A percentile compares a stretch with the other conserved stretches of the same genome.
Conservation (phyloP, 169 alveolate species). For the Amoebophrya sp. region DNA sequence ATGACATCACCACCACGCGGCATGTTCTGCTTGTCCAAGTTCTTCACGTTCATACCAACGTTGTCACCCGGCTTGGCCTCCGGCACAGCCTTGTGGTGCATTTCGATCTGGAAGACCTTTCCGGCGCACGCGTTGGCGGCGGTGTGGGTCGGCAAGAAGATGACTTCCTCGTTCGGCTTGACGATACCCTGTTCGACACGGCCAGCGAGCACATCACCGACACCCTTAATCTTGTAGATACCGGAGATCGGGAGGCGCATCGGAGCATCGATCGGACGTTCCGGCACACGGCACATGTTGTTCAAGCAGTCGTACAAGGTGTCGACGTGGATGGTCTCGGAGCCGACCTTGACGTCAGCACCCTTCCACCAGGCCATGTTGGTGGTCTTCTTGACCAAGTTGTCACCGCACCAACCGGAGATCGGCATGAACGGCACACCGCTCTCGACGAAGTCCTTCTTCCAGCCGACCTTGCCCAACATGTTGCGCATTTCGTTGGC, state of each 20-base stretch:
- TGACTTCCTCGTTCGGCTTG: conserved; percentile 79
- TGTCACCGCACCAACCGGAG: conserved; percentile 97
- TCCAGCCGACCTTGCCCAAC: conserved; percentile 94
- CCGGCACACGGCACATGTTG: conserved; percentile 36
- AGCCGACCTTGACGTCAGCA: conserved; percentile 20
- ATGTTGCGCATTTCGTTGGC: conserved; percentile 85
- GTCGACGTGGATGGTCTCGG: conserved; percentile 27
- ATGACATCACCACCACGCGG: conserved; percentile 87
- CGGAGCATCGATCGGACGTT: conserved; percentile 32
- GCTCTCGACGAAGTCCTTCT: conserved; percentile 66
- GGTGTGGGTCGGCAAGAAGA: conserved; percentile 84
- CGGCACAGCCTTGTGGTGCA: conserved; percentile 92
- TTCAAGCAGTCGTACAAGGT: conserved; percentile 28
- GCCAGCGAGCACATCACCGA: conserved; percentile 99
- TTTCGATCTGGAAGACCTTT: conserved; percentile 87
- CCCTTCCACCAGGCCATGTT: conserved; percentile 98
- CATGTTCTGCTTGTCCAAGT: conserved; percentile 86
- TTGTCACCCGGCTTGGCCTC: conserved; percentile 98
- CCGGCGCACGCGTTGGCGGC: conserved; percentile 26
- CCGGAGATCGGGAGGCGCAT: conserved; percentile 34
- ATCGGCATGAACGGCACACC: conserved; percentile 90
- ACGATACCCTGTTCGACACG: conserved; percentile 96
- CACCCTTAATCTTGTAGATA: conserved; percentile 96
- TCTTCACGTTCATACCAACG: conserved; percentile 94
- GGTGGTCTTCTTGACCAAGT: conserved; percentile 88